Base-by-base conservation (phyloP, 768 basidiomycete genomes). In the Russula olivacea region DNA sequence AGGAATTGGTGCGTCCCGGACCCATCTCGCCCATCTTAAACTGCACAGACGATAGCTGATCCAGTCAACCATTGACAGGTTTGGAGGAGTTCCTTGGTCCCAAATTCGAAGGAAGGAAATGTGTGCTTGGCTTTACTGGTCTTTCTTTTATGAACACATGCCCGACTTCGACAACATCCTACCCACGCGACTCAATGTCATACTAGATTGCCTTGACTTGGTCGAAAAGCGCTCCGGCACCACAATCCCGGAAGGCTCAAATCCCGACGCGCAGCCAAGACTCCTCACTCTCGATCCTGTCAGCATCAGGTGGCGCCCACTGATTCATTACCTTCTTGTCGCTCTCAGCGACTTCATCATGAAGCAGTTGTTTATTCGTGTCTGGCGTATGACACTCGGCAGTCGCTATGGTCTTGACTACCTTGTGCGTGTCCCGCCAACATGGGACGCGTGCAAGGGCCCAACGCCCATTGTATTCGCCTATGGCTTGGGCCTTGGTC, bases 401-500 rank as follows among this genome's bases (percentile, higher is more conserved):
- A 76, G 74, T 40, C 78, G 83, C 68, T 80, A 86, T 43, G 86
- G 81, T 36, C 75, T 94, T n/a, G 89, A 93, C 84, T 94, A 93
- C 71, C 77, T 93, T 28, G 72, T 93, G 23, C 84, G 88, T 48
- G 76, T 86, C 40, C 93, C 94, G 2, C 69, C 74, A 9, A 72
- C 76, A 15, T 93, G 91, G 91, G 77, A 85, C 50, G 73, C 83
- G 3, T 71, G 72, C 19, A 78, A 71, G 45, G 85, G 82, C 28
- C 79, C 79, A 34, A 81, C 83, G 47, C 94, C 94, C 0, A 74
- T 95, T 41, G 80, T 97, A 17, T 92, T 94, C 71, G 72, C 93
- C 41, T 93, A 97, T 69, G 95, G 95, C 3, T 83, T 98, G 1
- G 94, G 94, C 11, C 79, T 95, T 54, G 93, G 93, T 3, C 73